phyloP scores from a whole-genome alignment of 2,329 filamentous ascomycete genomes.

The Exophiala lecanii-corni region DNA sequence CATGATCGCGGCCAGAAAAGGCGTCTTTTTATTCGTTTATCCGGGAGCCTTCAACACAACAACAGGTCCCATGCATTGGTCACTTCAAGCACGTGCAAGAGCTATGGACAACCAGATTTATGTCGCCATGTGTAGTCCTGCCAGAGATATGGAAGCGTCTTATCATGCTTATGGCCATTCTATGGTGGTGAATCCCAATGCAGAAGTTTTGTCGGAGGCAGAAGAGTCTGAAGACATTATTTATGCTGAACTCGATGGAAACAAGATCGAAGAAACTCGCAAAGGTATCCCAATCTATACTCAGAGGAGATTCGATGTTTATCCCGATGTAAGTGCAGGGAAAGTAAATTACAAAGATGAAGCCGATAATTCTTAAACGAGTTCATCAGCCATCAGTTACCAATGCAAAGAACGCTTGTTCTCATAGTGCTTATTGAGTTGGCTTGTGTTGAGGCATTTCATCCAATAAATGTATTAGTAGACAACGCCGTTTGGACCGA shows the following conservation, averaged over 20 bases:
- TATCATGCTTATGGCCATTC: conserved; percentile 95
- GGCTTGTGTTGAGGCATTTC: no score
- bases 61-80: conserved; percentile 90
- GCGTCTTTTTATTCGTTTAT: conserved; percentile 84
- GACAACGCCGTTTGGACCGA: no score
- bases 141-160: conserved; percentile 67
- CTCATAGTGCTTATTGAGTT: no score
- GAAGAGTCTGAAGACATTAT: conserved; percentile 74
- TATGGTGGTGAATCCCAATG: conserved; percentile 82
- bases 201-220: conserved; percentile 71
- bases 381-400: no score
- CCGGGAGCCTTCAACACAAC: conserved; percentile 97
- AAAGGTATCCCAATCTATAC: conserved; percentile 77
- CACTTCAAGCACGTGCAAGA: conserved; percentile 71
- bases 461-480: no score
- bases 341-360: conserved; percentile 39
- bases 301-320: conserved; percentile 91
- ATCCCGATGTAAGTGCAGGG: conserved; percentile 76
- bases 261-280: conserved; percentile 67
- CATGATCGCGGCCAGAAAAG: conserved; percentile 77
- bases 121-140: conserved; percentile 87
- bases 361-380: conserved; percentile 1
- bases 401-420: no score
- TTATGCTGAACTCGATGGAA: conserved; percentile 64
- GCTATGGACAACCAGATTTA: conserved; percentile 94